Evolutionary conservation across 352 stramenopile genomes (phyloP), one percentile per base, ranked within the genome.

Genomic region (Phytophthora niederhauseri): DNA sequence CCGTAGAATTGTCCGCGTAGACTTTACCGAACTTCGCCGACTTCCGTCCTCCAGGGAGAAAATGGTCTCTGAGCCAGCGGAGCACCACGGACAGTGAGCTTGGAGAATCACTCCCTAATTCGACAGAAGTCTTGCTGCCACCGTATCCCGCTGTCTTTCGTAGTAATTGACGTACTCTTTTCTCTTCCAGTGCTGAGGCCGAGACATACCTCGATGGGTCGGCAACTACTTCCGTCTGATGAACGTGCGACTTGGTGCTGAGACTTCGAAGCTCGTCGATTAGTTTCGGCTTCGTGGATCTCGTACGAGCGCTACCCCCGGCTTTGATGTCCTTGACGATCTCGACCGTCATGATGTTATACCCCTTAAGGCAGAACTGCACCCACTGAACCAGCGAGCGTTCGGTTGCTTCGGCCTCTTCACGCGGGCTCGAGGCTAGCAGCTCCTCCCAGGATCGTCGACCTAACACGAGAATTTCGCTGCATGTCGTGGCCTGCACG

Each of bases 251-350:
- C 7, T 61, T 75, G 2, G 28, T 15, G 24, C 62, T 75, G n/a
- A 75, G 59, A 19, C 76, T 51, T 20, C 70, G 75, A 34, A 85
- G 64, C 34, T 82, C 62, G 0, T 81, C 72, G 28, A 82, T 81
- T 0, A 54, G 57, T n/a, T 76, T 82, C n/a, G 77, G 66, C 2
- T 73, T 75, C n/a, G 56, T 70, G 9, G 54, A 48, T 34, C 11
- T 17, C 7, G 50, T 45, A 17, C 17, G 6, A 22, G 68, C 75
- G 15, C 46, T 57, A 5, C 53, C 57, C 5, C 75, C 70, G 45
- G 76, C 72, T 53, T 87, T 89, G 61, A 91, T 87, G 45, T 89
- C 78, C 65, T 92, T 90, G 14, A 91, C 78, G 31, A 89, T 89
- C 49, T 90, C 80, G 12, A 92, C 78, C 0, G 82, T 87, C 78